Percentiles rank a stretch among this genome's conserved stretches.
Evolutionary conservation across 2,329 filamentous ascomycete genomes (phyloP).

Genomic region (Penicillium vulpinum): DNA sequence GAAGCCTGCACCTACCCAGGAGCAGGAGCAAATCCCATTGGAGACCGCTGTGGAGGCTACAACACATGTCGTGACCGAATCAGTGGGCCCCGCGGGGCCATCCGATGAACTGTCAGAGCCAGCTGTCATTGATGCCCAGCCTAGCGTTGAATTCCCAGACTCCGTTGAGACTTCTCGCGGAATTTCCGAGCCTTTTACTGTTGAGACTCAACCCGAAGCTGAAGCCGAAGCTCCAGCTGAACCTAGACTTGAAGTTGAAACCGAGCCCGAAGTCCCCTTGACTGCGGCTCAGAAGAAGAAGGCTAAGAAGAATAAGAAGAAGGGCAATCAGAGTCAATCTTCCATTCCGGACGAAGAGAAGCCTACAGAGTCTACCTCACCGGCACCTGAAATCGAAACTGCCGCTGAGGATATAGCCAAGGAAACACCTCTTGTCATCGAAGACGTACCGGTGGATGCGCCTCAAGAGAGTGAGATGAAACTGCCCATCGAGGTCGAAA

Average conservation of each 20-base stretch:
- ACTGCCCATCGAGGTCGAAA: neutral
- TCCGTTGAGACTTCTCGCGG: neutral
- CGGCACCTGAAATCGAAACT: neutral
- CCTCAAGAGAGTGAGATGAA: neutral
- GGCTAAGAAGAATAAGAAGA: slow-evolving; percentile 40
- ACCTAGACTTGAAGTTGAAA: slow-evolving; percentile 3
- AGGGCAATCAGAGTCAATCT: slow-evolving; percentile 19
- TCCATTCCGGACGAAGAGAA: slow-evolving; percentile 15
- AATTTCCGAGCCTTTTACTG: neutral
- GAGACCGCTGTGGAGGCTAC: neutral
- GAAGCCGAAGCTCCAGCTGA: neutral
- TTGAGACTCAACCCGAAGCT: neutral
- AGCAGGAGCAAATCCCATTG: slow-evolving; percentile 5
- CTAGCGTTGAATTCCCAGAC: neutral
- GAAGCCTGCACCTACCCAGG: neutral
- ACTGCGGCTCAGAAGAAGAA: slow-evolving; percentile 34
- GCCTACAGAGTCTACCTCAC: slow-evolving; percentile 4
- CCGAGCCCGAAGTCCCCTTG: slow-evolving; percentile 17
- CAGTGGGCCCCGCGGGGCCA: neutral
- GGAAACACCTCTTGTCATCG: neutral
- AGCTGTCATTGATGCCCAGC: neutral
- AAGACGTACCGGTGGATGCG: neutral
- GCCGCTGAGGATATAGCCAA: neutral
- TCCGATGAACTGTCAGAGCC: neutral
- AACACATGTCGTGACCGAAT: neutral